phyloP scores from a whole-genome alignment of 2,329 filamentous ascomycete species.

The Thielaviopsis cerberus region DNA sequence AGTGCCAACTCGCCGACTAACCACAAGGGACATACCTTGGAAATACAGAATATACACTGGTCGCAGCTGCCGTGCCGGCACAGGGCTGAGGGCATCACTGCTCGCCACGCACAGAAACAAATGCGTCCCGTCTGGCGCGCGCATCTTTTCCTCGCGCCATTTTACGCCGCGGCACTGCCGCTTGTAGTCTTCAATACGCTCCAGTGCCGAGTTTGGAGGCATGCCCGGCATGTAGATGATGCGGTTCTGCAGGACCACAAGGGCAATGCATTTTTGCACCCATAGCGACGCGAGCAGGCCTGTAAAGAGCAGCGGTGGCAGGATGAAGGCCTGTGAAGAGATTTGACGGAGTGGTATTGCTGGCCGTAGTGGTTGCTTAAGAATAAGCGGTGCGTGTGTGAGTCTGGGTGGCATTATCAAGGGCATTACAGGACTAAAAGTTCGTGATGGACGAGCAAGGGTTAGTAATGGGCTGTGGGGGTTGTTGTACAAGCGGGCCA shows the following conservation, averaged over 20 bases:
- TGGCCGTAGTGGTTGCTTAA: not conserved
- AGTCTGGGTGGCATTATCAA: not conserved
- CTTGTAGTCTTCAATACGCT: slow-evolving; percentile 47
- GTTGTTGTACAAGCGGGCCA: too few relatives aligned
- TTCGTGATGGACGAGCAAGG: too few relatives aligned
- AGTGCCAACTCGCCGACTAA: too few relatives aligned
- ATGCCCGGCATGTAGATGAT: slow-evolving; percentile 68
- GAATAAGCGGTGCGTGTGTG: not conserved
- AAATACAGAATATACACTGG: slow-evolving; percentile 37
- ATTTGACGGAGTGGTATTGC: not conserved
- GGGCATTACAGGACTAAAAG: too few relatives aligned
- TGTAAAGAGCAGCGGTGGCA: slow-evolving; percentile 48
- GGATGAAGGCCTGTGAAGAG: slow-evolving; percentile 22
- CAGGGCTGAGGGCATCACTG: slow-evolving; percentile 15
- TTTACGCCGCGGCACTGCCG: slow-evolving; percentile 38
- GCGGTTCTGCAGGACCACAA: slow-evolving; percentile 61
- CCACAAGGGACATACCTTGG: slow-evolving; percentile 33
- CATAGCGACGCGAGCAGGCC: slow-evolving; percentile 48
- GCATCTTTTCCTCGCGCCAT: slow-evolving; percentile 47
- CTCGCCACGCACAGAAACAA: slow-evolving; percentile 41
- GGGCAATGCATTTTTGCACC: slow-evolving; percentile 51
- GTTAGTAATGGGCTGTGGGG: too few relatives aligned
- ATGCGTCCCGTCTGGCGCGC: slow-evolving; percentile 44
- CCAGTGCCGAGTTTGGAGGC: slow-evolving; percentile 49
- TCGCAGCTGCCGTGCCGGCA: slow-evolving; percentile 13